Evolutionary conservation across 306 rosid genomes (phyloP).

Genomic region (Medicago ruthenica): DNA sequence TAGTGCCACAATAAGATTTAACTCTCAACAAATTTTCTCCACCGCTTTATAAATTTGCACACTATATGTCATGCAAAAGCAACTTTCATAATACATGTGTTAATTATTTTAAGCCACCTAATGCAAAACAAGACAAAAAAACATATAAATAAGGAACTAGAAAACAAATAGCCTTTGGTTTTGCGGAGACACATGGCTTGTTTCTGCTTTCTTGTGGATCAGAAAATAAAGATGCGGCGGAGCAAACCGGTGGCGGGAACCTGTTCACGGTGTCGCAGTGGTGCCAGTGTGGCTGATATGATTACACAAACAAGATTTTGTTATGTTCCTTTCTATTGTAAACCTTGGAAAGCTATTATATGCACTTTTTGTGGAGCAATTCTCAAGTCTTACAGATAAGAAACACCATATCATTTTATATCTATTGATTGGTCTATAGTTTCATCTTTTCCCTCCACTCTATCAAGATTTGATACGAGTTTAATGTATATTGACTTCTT

Average conservation of each 20-base stretch:
- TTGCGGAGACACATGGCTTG: conserved; percentile 58
- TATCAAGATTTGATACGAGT: neutral
- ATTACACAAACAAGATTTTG: conserved; percentile 73
- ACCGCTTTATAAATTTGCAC: neutral
- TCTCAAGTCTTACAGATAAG: conserved; percentile 72
- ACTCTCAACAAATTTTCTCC: neutral
- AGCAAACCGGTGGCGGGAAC: conserved; percentile 84
- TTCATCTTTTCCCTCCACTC: neutral
- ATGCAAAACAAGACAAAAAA: neutral
- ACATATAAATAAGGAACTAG: neutral
- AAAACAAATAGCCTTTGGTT: neutral
- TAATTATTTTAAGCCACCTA: neutral
- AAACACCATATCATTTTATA: neutral
- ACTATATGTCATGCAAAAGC: neutral
- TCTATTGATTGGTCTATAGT: neutral
- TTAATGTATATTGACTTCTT: neutral
- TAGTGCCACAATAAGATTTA: no score
- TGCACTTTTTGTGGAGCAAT: conserved; percentile 86
- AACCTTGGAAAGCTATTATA: conserved; percentile 70
- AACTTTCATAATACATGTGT: neutral
- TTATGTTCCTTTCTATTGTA: conserved; percentile 65
- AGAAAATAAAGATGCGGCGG: conserved; percentile 60
- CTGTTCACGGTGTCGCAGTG: conserved; percentile 75
- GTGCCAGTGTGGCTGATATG: conserved; percentile 83
- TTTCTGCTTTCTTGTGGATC: conserved; percentile 80